Conservation (phyloP, 352 stramenopile species). For the Pythium phragmitis region DNA sequence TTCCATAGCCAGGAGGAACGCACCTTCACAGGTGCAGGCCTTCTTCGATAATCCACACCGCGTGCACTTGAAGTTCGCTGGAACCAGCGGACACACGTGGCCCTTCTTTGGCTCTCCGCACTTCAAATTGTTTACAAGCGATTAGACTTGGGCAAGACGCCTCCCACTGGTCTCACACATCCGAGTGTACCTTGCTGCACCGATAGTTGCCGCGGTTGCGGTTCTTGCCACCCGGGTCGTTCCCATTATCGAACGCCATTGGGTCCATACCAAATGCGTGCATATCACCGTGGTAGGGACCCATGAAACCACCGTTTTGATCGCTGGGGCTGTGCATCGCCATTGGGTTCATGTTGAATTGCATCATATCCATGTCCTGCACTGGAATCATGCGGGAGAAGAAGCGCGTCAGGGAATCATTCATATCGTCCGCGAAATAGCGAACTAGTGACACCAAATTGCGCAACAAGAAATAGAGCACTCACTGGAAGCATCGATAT, state of each 20-base stretch:
- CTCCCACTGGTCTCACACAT: not conserved
- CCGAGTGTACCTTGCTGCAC: constrained; percentile 64
- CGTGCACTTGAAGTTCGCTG: constrained; percentile 80
- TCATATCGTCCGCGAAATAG: not conserved
- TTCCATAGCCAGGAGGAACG: constrained; percentile 8
- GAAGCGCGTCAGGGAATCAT: not conserved
- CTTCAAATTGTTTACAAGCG: constrained; percentile 23
- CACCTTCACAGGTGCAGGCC: constrained; percentile 67
- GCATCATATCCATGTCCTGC: constrained; percentile 57
- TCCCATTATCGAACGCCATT: constrained; percentile 24
- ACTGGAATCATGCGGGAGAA: constrained; percentile 19
- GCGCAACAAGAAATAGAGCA: not conserved
- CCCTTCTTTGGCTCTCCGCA: constrained; percentile 87
- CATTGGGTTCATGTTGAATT: constrained; percentile 55
- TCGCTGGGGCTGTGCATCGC: constrained; percentile 30
- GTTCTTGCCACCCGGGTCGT: constrained; percentile 57
- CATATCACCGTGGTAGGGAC: constrained; percentile 49
- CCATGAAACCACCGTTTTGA: constrained; percentile 42
- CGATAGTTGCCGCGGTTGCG: constrained; percentile 85
- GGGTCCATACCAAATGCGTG: constrained; percentile 38
- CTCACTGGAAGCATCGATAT: constrained; percentile 25
- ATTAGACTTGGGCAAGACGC: not conserved
- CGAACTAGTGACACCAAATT: not conserved
- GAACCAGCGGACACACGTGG: constrained; percentile 80
- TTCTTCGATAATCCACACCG: constrained; percentile 78